phyloP scores from a whole-genome alignment of 2,329 filamentous ascomycete species.

The Colletotrichum horii region DNA sequence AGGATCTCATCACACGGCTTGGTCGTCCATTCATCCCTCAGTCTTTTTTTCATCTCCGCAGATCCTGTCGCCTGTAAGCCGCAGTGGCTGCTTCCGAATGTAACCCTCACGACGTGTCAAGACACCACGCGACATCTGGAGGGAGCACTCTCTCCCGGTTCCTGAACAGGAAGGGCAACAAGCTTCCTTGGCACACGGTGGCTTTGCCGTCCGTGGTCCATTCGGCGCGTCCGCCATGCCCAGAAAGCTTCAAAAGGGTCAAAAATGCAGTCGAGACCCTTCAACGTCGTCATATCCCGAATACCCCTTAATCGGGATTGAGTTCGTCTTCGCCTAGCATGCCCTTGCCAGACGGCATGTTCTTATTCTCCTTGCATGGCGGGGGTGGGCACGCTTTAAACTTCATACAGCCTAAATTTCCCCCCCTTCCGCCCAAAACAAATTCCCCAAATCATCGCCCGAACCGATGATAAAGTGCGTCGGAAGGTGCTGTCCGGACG shows the following conservation, averaged over 20 bases:
- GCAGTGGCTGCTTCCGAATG: slow-evolving; percentile 2
- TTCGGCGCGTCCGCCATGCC: background rate
- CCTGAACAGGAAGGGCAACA: background rate
- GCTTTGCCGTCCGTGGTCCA: background rate
- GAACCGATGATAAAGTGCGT: background rate
- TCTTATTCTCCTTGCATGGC: background rate
- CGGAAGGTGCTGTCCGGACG: slow-evolving; percentile 8
- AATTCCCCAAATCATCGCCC: background rate
- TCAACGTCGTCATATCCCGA: background rate
- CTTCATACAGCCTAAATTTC: slow-evolving; percentile 16
- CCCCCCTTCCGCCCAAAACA: background rate
- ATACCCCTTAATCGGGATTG: background rate
- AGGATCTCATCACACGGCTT: background rate
- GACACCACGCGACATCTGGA: background rate
- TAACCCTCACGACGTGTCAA: background rate
- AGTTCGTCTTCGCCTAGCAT: background rate
- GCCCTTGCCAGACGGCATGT: background rate
- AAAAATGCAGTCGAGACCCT: background rate
- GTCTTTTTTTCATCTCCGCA: background rate
- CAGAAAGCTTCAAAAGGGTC: background rate
- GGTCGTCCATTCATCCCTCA: background rate
- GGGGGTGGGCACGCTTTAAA: background rate
- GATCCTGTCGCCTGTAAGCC: background rate
- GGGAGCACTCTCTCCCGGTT: background rate
- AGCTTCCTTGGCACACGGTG: slow-evolving; percentile 13